phyloP scores from a whole-genome alignment of 1,139 yeast species.

The Insectozyma bohioensis region DNA sequence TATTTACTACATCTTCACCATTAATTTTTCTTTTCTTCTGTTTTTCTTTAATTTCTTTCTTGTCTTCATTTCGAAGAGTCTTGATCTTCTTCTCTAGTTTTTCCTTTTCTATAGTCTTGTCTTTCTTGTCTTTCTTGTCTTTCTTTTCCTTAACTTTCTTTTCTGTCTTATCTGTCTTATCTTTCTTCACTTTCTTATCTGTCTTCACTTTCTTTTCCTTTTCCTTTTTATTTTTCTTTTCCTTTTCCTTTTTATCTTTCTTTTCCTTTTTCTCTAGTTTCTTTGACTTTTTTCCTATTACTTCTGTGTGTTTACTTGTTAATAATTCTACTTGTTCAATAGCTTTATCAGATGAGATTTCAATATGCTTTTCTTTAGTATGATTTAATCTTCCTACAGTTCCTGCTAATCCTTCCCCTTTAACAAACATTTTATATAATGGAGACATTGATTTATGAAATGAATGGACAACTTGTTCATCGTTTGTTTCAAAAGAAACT shows the following conservation, averaged over 20 bases:
- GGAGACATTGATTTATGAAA: conserved; percentile 54
- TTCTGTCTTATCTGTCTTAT: conserved; percentile 12
- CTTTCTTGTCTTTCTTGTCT: conserved; percentile 7
- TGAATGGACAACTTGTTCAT: conserved; percentile 32
- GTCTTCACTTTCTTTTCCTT: conserved; percentile 17
- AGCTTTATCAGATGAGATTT: conserved; percentile 15
- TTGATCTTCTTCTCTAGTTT: too few relatives aligned
- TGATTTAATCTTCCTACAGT: conserved; percentile 52
- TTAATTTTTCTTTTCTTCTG: conserved; percentile 12
- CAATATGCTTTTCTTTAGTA: conserved; percentile 18
- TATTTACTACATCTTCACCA: conserved; percentile 6
- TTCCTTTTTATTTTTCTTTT: conserved; percentile 13
- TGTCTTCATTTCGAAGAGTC: too few relatives aligned
- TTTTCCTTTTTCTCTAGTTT: conserved; percentile 20
- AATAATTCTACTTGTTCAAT: background rate
- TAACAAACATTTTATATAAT: conserved; percentile 72
- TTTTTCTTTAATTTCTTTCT: conserved; percentile 14
- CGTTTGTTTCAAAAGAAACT: conserved; percentile 44
- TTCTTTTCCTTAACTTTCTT: conserved; percentile 3
- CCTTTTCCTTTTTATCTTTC: conserved; percentile 16
- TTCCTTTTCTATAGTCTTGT: conserved; percentile 10
- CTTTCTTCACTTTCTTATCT: conserved; percentile 13
- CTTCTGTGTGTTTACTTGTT: conserved; percentile 5
- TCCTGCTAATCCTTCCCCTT: conserved; percentile 82
- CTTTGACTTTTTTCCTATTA: conserved; percentile 17